A percentile compares a stretch with the other conserved stretches of the same genome.
Conservation (phyloP, 371 early-diverging fungal species). For the Rhizopus microsporus region DNA sequence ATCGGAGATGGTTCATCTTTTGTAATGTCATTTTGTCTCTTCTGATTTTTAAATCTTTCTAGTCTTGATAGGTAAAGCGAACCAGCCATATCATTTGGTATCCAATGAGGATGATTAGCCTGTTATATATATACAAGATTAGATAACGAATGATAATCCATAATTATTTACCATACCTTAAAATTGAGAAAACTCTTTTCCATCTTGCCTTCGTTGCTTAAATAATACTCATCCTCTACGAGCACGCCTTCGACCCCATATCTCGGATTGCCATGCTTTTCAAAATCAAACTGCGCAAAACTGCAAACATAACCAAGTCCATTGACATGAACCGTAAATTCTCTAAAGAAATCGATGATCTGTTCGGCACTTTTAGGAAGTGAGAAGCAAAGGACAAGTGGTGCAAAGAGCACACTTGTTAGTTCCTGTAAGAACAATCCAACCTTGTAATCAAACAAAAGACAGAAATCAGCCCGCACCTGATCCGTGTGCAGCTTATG, state of each 20-base stretch:
- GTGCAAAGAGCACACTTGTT: slow-evolving; percentile 80
- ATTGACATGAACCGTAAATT: slow-evolving; percentile 90
- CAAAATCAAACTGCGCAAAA: slow-evolving; percentile 92
- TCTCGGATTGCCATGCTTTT: slow-evolving; percentile 79
- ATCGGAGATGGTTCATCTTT: slow-evolving; percentile 5
- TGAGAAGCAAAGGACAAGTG: slow-evolving; percentile 81
- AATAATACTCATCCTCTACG: slow-evolving; percentile 55
- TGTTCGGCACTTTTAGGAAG: slow-evolving; percentile 78
- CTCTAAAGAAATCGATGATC: slow-evolving; percentile 92
- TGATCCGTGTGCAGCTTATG: slow-evolving; percentile 82
- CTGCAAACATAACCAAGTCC: slow-evolving; percentile 94
- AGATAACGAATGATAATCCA: not conserved
- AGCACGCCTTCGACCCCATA: slow-evolving; percentile 76
- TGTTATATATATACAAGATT: slow-evolving; percentile 17
- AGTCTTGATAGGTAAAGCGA: slow-evolving; percentile 68
- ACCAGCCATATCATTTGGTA: slow-evolving; percentile 68
- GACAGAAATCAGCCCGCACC: slow-evolving; percentile 80
- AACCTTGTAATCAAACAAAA: slow-evolving; percentile 80
- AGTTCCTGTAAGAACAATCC: slow-evolving; percentile 82
- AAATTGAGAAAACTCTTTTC: slow-evolving; percentile 94
- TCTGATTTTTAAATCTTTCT: slow-evolving; percentile 32
- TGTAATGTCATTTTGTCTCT: not conserved
- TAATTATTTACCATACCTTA: slow-evolving; percentile 59
- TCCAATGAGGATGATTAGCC: slow-evolving; percentile 86
- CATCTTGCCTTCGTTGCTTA: slow-evolving; percentile 94